Percentiles rank a stretch among this genome's conserved stretches.
Evolutionary conservation across 441 rosid genomes (phyloP).

Genomic region (Gossypium gossypioides): DNA sequence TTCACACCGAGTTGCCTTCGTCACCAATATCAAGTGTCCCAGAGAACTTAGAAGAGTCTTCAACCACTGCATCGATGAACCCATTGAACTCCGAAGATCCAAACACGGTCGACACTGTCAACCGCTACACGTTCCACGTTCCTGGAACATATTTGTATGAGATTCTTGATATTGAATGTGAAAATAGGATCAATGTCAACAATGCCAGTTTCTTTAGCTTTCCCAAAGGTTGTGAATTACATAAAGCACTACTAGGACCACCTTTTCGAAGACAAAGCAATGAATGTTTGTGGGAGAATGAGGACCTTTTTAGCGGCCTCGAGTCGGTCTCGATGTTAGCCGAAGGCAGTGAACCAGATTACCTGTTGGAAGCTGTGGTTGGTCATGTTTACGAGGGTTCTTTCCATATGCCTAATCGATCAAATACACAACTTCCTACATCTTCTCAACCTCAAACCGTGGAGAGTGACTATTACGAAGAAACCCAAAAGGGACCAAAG

Average conservation of each 20-base stretch:
- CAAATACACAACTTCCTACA: slow-evolving; percentile 3
- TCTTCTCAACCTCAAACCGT: slow-evolving; percentile 15
- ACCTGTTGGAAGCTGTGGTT: slow-evolving; percentile 39
- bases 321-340: neutral
- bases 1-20: neutral
- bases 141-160: slow-evolving; percentile 18
- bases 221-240: slow-evolving; percentile 38
- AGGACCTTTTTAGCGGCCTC: slow-evolving; percentile 4
- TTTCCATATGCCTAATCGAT: neutral
- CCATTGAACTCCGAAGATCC: slow-evolving; percentile 16
- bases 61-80: neutral
- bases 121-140: slow-evolving; percentile 4
- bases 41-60: neutral
- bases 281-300: slow-evolving; percentile 19
- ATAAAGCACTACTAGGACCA: slow-evolving; percentile 41
- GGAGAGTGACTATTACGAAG: neutral
- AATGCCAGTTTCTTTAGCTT: slow-evolving; percentile 24
- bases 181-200: neutral
- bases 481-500: slow-evolving; percentile 22
- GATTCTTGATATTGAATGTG: slow-evolving; percentile 11
- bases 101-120: slow-evolving; percentile 12
- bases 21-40: neutral
- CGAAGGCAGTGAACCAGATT: slow-evolving; percentile 20
- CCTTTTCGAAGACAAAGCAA: slow-evolving; percentile 15
- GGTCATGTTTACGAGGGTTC: slow-evolving; percentile 13